Base-by-base conservation (phyloP, 2,329 filamentous ascomycete species). In the Chrysoporthe puriensis region DNA sequence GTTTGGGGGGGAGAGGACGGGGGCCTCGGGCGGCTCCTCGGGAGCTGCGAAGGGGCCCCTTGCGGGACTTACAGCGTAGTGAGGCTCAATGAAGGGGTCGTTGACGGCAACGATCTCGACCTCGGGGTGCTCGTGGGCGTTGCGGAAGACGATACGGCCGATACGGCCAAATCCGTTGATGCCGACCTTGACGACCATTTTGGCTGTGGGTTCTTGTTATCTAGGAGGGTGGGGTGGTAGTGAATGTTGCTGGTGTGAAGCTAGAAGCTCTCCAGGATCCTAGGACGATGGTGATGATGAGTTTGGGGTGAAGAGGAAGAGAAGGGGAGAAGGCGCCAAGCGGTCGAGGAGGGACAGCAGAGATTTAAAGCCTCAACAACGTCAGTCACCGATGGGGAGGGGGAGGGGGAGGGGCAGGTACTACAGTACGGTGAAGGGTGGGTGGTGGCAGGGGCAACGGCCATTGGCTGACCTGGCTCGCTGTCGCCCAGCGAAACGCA, bases 91-190 rank as follows among this genome's bases (percentile, higher is more conserved):
- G 91, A 99, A 98, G 77, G 96, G 96, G 83, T 98, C 96, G 88
- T 99, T 98, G 85, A 97, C 93, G 77, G 96, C 95, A 78, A 97
- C 93, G 77, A 99, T 87, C 78, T 97, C 88, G 80, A 98, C 92
- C 70, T 96, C 91, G 77, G 87, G 83, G 85, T 95, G 91, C 89
- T 96, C 91, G 80, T 96, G 81, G 78, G 95, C 93, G 87, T 97
- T 98, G 86, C 95, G 93, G 92, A 98, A 96, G 87, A 98, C 91
- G 83, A 99, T 97, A 83, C 96, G 92, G 79, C 96, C 96, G 85
- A 99, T 99, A 85, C 96, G 94, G 86, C 96, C 96, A 88, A 99
- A 99, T 84, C 96, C 95, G 91, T 97, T 98, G 91, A 97, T 97
- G 83, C 94, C 94, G 81, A 96, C 93, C 90, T 96, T 88, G 81